Evolutionary conservation across 352 stramenopile genomes (phyloP), one percentile per base, ranked within the genome.

Genomic region (Globisporangium nagaii): DNA sequence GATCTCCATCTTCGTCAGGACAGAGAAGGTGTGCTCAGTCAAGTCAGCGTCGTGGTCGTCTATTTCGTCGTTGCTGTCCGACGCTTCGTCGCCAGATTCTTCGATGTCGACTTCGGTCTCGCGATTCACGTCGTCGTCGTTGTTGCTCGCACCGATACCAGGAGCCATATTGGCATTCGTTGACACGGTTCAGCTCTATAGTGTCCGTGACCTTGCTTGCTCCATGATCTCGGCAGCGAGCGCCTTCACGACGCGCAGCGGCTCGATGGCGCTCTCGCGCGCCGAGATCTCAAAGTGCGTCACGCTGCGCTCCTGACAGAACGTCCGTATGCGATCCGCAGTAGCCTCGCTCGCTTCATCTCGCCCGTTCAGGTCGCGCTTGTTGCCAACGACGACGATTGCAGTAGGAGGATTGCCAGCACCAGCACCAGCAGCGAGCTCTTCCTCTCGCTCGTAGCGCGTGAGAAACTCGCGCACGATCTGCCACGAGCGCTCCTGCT

Each of bases 311-410:
- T 25, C 12, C 22, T 42, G 22, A n/a, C 52, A 51, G 22, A 41
- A 28, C 0, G 30, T 13, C 2, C 25, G 32, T n/a, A 51, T 28
- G 2, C 9, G 13, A 13, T 19, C 12, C 13, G 15, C 7, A 10
- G 9, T 30, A 1, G 27, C 6, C 8, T 49, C 13, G 13, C 6
- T 1, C 19, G 12, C 7, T 20, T 43, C 24, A 6, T 3, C 9
- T 44, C 11, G 11, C 22, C 12, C n/a, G n/a, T 32, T 22, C 24
- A 50, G 40, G n/a, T 53, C 53, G 13, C 34, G 8, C 32, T 60
- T 60, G 53, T 53, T 60, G 32, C 43, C 34, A 8, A 48, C 53
- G 6, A 60, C 28, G 0, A 46, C 41, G 20, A 59, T n/a, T n/a
- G n/a, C n/a, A n/a, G n/a, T n/a, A n/a, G n/a, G n/a, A n/a, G n/a